Percentiles rank a stretch among this genome's conserved stretches.
Evolutionary conservation across 2,329 filamentous ascomycete genomes (phyloP).

Genomic region (Pezicula rhizophila): DNA sequence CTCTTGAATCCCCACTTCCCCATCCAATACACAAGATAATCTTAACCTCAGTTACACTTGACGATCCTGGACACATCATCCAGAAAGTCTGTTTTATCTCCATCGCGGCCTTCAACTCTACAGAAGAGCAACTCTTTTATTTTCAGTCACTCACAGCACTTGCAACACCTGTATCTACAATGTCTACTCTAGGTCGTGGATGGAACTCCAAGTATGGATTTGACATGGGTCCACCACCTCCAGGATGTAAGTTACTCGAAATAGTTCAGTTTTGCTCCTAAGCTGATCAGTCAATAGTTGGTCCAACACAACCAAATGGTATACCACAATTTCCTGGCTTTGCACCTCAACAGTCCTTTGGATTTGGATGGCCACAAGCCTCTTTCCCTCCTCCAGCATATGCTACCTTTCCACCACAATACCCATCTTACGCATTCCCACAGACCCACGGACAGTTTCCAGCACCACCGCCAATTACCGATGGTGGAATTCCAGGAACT

Average conservation of each 20-base stretch:
- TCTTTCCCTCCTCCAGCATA: neutral
- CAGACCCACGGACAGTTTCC: neutral
- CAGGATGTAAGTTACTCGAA: slow-evolving; percentile 2
- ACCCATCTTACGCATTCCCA: neutral
- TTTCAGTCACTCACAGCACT: slow-evolving; percentile 11
- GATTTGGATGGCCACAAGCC: neutral
- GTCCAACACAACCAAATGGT: neutral
- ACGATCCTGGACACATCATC: slow-evolving; percentile 7
- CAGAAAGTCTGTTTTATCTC: slow-evolving; percentile 11
- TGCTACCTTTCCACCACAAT: slow-evolving; percentile 1
- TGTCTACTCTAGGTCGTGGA: slow-evolving; percentile 10
- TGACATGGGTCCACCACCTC: slow-evolving; percentile 20
- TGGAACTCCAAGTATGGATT: slow-evolving; percentile 22
- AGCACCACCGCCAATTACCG: neutral
- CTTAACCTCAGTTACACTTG: slow-evolving; percentile 10
- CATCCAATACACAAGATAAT: slow-evolving; percentile 11
- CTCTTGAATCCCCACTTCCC: slow-evolving; percentile 4
- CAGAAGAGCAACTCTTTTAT: slow-evolving; percentile 9
- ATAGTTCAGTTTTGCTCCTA: neutral
- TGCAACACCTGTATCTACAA: neutral
- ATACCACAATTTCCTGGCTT: neutral
- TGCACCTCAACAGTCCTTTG: neutral
- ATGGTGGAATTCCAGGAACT: slow-evolving; percentile 39
- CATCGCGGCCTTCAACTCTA: slow-evolving; percentile 12
- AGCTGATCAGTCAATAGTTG: neutral